Base-by-base conservation (phyloP, 352 stramenopile species). In the Phytopythium ostracodes region DNA sequence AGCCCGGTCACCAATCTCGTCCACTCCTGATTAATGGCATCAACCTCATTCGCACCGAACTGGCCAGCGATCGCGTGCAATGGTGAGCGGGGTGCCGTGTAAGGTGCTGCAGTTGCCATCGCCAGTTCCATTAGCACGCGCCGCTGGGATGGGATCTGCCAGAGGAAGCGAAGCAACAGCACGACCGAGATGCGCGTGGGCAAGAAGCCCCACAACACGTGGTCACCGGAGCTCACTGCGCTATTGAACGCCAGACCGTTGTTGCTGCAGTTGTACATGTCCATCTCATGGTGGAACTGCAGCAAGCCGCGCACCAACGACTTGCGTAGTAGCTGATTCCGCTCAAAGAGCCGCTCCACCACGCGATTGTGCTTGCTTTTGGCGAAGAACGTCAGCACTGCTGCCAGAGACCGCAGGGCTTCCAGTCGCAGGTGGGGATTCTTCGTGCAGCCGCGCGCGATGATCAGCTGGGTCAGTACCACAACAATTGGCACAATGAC, bases 261-360 rank as follows among this genome's bases (percentile, higher is more conserved):
- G 64, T 88, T 89, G 50, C 74, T 79, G 31, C 68, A 60, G 54
- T 89, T 81, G 71, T 92, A 92, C 38, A 66, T 72, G 52, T 91
- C 84, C 79, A 92, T 86, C 44, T 92, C 79, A 18, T 74, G 68
- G 62, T 92, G 81, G 59, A 91, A 92, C 22, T 78, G 73, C 9
- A 92, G 58, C 9, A 92, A 63, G 7, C 75, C 74, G 42, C 59
- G 62, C 38, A 87, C 72, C 18, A 81, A 50, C 27, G 44, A 80
- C 14, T 65, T 42, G 1, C 68, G 73, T 11, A 92, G 67, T 4
- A 90, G 47, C 24, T 60, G 20, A n/a, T 76, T 76, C 1, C 56
- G 59, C 22, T 77, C 63, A 42, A 92, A 82, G 3, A 87, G 70
- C 1, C 60, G 29, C 10, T 79, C 68, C 35, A 84, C 55, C 1